Base-by-base conservation (phyloP, 495 filamentous ascomycete genomes). In the Aspergillus campestris region DNA sequence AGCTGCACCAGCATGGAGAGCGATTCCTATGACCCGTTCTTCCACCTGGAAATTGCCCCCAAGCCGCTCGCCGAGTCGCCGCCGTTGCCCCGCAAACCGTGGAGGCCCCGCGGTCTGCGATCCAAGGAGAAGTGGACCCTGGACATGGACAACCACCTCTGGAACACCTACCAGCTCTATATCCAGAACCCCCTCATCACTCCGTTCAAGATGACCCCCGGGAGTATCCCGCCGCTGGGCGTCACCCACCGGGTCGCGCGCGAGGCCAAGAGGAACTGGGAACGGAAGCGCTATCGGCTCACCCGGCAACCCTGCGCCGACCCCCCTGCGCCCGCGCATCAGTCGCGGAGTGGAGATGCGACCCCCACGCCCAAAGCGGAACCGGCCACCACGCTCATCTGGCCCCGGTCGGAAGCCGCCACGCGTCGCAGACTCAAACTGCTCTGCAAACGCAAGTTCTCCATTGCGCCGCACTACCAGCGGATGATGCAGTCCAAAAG, bases 131-230 rank as follows among this genome's bases (percentile, higher is more conserved):
- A 63, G 28, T 98, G 90, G 89, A 94, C 86, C 2, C 77, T 82
- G 37, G 84, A 88, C 13, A 94, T 94, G 87, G 89, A 90, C 63
- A 81, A 83, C 31, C 92, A 98, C 58, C 65, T 98, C 28, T 97
- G 94, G 94, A 81, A 85, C 31, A 89, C 86, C 2, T 97, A 95
- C 58, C 70, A 86, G 51, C 61, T 85, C 8, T 98, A 95, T 57
- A 70, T 96, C 8, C 84, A 89, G 51, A 89, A 97, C 60, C 90
- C 92, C 30, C 89, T 84, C 8, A 84, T 94, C 27, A 98, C 92
- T 2, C 92, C 92, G 0, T 91, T 97, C 67, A 89, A 90, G 54
- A 84, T 87, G 69, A 79, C 89, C 11, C 89, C 91, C 14, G 90
- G 87, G 42, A 78, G 79, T 44, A 79, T 90, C 32, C 92, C 92